Conservation (phyloP, 2,329 filamentous ascomycete species). For the Venturia effusa region DNA sequence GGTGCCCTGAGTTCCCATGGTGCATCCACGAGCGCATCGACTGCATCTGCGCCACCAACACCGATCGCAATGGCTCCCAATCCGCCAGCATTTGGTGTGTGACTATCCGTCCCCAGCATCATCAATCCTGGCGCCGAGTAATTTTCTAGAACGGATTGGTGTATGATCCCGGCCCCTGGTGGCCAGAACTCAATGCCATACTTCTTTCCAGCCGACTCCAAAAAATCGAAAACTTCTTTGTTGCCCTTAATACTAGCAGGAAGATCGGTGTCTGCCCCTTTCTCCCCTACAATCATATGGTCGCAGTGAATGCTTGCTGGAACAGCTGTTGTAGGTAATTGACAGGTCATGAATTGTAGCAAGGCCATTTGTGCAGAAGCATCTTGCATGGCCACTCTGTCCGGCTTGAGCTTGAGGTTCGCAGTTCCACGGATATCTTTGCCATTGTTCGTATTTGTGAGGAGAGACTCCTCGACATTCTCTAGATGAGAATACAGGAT, state of each 20-base stretch:
- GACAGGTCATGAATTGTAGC: constrained; percentile 97
- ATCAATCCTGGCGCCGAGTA: constrained; percentile 94
- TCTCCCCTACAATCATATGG: constrained; percentile 94
- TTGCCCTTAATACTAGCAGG: constrained; percentile 79
- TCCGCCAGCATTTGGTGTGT: constrained; percentile 95
- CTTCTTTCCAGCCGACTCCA: constrained; percentile 82
- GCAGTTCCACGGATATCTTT: constrained; percentile 73
- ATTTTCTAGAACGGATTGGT: constrained; percentile 96
- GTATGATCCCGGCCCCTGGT: constrained; percentile 87
- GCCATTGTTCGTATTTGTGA: constrained; percentile 74
- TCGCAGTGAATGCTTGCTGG: constrained; percentile 98
- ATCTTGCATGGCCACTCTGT: constrained; percentile 98
- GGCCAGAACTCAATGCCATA: constrained; percentile 97
- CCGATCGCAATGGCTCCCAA: constrained; percentile 90
- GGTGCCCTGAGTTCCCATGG: constrained; percentile 98
- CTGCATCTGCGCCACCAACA: constrained; percentile 92
- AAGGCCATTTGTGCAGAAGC: constrained; percentile 97
- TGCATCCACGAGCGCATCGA: constrained; percentile 89
- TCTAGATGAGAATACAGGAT: constrained; percentile 95
- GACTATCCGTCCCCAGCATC: constrained; percentile 97
- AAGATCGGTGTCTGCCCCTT: constrained; percentile 77
- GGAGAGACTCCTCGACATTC: constrained; percentile 76
- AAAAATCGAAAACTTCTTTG: constrained; percentile 94
- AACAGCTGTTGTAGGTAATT: constrained; percentile 77
- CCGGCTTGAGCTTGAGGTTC: constrained; percentile 93